These are phyloP conservation scores for Pythium dissotocum DNA, from an alignment of 352 stramenopile genomes.

Conservation along the genomic window DNA sequence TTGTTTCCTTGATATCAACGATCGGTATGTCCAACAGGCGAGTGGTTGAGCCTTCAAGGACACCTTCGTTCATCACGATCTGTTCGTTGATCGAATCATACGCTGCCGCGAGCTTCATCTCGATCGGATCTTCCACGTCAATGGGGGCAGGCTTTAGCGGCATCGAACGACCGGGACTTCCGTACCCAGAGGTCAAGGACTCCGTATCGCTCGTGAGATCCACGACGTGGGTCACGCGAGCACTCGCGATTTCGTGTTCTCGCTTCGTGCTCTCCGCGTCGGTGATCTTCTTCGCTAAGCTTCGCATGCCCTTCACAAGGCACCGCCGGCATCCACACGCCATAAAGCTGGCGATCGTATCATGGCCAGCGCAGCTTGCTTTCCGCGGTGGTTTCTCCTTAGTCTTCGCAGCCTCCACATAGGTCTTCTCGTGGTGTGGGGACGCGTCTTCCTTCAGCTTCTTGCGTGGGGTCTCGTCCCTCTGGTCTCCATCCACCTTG, in stretches of 20 bases:
- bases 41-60: slow-evolving; percentile 34
- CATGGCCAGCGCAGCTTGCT: background rate
- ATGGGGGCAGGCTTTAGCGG: no score
- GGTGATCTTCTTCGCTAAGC: background rate
- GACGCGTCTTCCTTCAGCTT: background rate
- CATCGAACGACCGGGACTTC: no score
- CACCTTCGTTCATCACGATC: slow-evolving; percentile 36
- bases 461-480: background rate
- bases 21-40: slow-evolving; percentile 26
- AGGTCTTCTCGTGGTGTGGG: background rate
- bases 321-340: slow-evolving; percentile 1
- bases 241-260: background rate
- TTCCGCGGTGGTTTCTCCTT: background rate
- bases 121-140: background rate
- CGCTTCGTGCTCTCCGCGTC: background rate
- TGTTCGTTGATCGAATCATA: slow-evolving; percentile 17
- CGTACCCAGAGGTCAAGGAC: no score
- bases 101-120: background rate
- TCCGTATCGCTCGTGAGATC: no score
- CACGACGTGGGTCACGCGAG: background rate
- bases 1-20: slow-evolving; percentile 22
- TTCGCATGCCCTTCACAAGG: background rate
- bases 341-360: background rate
- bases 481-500: background rate
- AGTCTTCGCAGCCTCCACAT: background rate